phyloP scores from a whole-genome alignment of 2,329 filamentous ascomycete genomes.

The Zymoseptoria tritici region DNA sequence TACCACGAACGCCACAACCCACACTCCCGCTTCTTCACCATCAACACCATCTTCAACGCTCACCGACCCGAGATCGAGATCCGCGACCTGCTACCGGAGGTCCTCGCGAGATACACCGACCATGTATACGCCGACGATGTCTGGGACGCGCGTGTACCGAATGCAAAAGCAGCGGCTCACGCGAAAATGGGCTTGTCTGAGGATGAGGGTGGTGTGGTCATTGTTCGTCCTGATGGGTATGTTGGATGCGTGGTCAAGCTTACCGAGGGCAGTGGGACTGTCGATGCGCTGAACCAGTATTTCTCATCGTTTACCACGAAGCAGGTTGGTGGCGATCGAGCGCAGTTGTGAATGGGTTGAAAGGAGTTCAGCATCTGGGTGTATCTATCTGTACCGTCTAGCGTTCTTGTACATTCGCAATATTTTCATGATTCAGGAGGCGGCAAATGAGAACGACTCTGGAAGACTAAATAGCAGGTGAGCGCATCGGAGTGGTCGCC shows the following conservation, averaged over 20 bases:
- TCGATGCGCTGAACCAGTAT: slow-evolving; percentile 77
- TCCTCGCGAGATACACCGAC: slow-evolving; percentile 68
- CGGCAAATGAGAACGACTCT: no score
- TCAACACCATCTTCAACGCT: slow-evolving; percentile 68
- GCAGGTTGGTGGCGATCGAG: slow-evolving; percentile 34
- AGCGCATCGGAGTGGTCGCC: no score
- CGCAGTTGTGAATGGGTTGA: slow-evolving; percentile 17
- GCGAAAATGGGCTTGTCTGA: slow-evolving; percentile 76
- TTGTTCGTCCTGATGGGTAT: slow-evolving; percentile 82
- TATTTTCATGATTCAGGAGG: no score
- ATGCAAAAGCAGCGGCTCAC: slow-evolving; percentile 68
- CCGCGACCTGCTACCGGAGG: slow-evolving; percentile 57
- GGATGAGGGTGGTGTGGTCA: slow-evolving; percentile 68
- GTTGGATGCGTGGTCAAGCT: slow-evolving; percentile 69
- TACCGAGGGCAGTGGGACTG: slow-evolving; percentile 68
- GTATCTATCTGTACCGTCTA: not conserved
- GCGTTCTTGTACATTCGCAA: not conserved
- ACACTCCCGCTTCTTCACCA: slow-evolving; percentile 72
- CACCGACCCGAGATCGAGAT: slow-evolving; percentile 66
- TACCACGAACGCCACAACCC: slow-evolving; percentile 80
- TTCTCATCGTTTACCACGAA: slow-evolving; percentile 68
- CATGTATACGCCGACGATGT: slow-evolving; percentile 83
- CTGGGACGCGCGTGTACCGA: slow-evolving; percentile 61
- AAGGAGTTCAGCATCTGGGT: not conserved
- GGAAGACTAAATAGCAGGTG: no score